Evolutionary conservation across 164 flowering plant species (phyloP).

Genomic region (Paratinospora sagittata): DNA sequence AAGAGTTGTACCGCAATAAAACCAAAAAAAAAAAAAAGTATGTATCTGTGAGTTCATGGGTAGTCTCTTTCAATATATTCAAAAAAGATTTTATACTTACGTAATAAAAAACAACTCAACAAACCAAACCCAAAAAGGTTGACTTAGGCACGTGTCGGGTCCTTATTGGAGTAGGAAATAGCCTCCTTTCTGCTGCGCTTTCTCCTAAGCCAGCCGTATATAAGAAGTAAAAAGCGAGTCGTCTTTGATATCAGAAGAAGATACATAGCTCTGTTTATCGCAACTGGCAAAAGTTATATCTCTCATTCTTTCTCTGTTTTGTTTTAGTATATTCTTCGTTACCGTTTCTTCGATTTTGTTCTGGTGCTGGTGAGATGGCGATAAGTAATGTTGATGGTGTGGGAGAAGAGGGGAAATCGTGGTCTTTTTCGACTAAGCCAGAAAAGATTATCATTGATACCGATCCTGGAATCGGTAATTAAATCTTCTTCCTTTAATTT

Average conservation of each 20-base stretch:
- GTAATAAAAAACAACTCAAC: too few species aligned
- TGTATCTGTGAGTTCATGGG: too few species aligned
- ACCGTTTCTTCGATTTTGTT: background rate
- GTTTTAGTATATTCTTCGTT: background rate
- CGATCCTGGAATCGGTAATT: slow-evolving; percentile 85
- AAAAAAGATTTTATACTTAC: too few species aligned
- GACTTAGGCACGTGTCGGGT: too few species aligned
- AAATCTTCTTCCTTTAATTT: slow-evolving; percentile 4
- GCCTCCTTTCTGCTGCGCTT: too few species aligned
- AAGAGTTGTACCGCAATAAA: too few species aligned
- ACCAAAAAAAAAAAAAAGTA: too few species aligned
- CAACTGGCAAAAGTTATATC: background rate
- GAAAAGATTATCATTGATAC: slow-evolving; percentile 83
- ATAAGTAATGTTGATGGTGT: slow-evolving; percentile 4
- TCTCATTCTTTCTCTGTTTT: background rate
- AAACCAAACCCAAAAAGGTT: too few species aligned
- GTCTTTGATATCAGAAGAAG: background rate
- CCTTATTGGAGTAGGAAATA: too few species aligned
- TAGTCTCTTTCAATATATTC: too few species aligned
- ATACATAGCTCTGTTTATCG: background rate
- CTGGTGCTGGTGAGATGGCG: background rate
- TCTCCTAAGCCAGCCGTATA: too few species aligned
- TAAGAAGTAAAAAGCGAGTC: background rate
- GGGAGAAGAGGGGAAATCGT: background rate
- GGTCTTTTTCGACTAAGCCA: slow-evolving; percentile 3